Percentiles rank a stretch among this genome's conserved stretches.
Evolutionary conservation across 2,329 filamentous ascomycete species (phyloP).

Genomic region (Pestalotiopsis sp.): DNA sequence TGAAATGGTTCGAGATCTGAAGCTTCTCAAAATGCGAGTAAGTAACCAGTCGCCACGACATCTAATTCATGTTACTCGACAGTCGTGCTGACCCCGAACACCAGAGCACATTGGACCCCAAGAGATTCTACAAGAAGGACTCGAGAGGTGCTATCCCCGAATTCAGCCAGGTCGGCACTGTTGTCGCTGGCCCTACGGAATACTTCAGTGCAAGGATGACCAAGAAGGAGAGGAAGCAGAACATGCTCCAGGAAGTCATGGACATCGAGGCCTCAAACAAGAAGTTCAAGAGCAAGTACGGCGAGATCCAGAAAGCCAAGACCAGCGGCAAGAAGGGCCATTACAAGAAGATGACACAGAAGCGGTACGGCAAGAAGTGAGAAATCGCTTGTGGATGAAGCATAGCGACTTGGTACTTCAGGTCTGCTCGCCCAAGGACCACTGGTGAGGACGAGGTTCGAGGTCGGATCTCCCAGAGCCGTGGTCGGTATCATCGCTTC

Average conservation of each 20-base stretch:
- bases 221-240: constrained; percentile 85
- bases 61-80: background rate
- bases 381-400: background rate
- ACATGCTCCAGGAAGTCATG: constrained; percentile 82
- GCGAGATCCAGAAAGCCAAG: constrained; percentile 79
- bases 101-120: background rate
- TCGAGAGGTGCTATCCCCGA: constrained; percentile 71
- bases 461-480: background rate
- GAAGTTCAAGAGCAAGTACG: constrained; percentile 86
- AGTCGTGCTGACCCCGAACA: background rate
- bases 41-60: constrained; percentile 26
- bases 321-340: constrained; percentile 85
- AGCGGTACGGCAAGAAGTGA: constrained; percentile 31
- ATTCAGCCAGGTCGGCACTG: constrained; percentile 85
- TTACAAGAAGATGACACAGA: constrained; percentile 74
- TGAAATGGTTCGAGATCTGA: constrained; percentile 84
- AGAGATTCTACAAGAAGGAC: constrained; percentile 74
- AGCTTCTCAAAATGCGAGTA: constrained; percentile 84
- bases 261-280: constrained; percentile 62
- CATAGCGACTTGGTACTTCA: background rate
- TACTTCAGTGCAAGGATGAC: constrained; percentile 79
- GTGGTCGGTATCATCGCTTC: background rate
- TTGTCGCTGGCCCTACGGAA: constrained; percentile 86
- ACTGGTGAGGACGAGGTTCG: background rate
- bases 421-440: background rate